Evolutionary conservation across 768 basidiomycete species (phyloP).

Genomic region (Lanmaoa pseudosensibilis): DNA sequence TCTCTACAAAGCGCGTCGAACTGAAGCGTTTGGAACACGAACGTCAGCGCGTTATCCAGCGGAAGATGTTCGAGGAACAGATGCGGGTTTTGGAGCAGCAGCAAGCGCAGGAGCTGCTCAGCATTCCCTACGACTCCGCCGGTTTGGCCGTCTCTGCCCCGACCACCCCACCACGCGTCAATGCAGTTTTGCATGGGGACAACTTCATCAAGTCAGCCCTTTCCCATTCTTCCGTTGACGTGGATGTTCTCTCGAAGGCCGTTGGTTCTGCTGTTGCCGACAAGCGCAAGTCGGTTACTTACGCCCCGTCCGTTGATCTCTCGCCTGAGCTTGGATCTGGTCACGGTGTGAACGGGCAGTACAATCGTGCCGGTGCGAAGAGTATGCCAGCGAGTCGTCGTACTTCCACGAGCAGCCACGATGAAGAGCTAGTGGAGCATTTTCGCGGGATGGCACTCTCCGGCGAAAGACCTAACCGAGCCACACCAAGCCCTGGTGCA

Average conservation of each 20-base stretch:
- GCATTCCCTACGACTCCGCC: constrained; percentile 64
- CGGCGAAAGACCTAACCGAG: constrained; percentile 57
- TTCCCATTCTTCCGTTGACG: constrained; percentile 55
- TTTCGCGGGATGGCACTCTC: constrained; percentile 70
- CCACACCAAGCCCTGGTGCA: constrained; percentile 55
- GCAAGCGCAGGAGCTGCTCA: constrained; percentile 83
- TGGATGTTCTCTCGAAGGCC: constrained; percentile 63
- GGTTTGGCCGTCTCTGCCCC: constrained; percentile 83
- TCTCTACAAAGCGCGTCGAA: constrained; percentile 67
- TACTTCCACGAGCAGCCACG: constrained; percentile 84
- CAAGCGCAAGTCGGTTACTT: constrained; percentile 86
- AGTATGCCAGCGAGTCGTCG: constrained; percentile 92
- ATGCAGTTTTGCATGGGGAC: constrained; percentile 65
- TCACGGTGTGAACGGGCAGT: constrained; percentile 50
- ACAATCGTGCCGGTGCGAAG: constrained; percentile 75
- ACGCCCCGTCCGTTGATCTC: constrained; percentile 73
- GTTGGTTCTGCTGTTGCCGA: constrained; percentile 66
- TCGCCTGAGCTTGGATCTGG: constrained; percentile 63
- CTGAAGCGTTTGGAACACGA: constrained; percentile 86
- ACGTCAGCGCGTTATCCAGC: constrained; percentile 81
- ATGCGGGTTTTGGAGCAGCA: constrained; percentile 92
- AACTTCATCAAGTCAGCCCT: constrained; percentile 42
- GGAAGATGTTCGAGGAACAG: constrained; percentile 93
- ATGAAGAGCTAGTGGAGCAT: constrained; percentile 77
- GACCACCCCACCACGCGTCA: constrained; percentile 83